phyloP scores from a whole-genome alignment of 2,329 filamentous ascomycete species.

The Colletotrichum tamarilloi region DNA sequence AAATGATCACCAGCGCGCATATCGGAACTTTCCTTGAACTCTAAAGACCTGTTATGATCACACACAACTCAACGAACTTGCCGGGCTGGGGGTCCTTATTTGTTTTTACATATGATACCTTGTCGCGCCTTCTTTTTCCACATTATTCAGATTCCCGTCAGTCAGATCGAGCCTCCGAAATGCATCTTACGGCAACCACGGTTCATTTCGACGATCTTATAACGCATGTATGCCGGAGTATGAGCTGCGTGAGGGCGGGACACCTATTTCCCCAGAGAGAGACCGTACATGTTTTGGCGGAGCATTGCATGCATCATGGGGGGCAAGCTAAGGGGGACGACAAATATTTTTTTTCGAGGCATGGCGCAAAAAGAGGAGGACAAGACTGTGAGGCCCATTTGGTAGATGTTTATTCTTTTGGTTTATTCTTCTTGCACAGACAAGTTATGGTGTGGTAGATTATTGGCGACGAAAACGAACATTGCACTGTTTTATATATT shows the following conservation, averaged over 20 bases:
- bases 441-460: background rate
- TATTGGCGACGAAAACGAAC: constrained; percentile 5
- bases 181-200: constrained; percentile 20
- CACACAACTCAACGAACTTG: background rate
- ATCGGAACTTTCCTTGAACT: background rate
- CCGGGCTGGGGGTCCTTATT: constrained; percentile 11
- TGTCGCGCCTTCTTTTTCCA: constrained; percentile 31
- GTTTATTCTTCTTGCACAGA: background rate
- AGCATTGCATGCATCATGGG: constrained; percentile 23
- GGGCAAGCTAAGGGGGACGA: constrained; percentile 12
- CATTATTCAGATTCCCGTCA: constrained; percentile 28
- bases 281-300: constrained; percentile 7
- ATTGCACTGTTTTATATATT: background rate
- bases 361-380: constrained; percentile 18
- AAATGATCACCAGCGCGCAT: constrained; percentile 38
- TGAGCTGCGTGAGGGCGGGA: constrained; percentile 25
- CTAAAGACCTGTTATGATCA: background rate
- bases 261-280: background rate
- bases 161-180: background rate
- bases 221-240: constrained; percentile 38
- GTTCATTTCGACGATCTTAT: constrained; percentile 21
- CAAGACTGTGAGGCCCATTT: background rate
- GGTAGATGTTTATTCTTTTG: background rate
- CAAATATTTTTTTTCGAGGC: background rate
- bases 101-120: constrained; percentile 43